Evolutionary conservation across 116 monocot genomes (phyloP).

Genomic region (Dioscorea cayenensis): DNA sequence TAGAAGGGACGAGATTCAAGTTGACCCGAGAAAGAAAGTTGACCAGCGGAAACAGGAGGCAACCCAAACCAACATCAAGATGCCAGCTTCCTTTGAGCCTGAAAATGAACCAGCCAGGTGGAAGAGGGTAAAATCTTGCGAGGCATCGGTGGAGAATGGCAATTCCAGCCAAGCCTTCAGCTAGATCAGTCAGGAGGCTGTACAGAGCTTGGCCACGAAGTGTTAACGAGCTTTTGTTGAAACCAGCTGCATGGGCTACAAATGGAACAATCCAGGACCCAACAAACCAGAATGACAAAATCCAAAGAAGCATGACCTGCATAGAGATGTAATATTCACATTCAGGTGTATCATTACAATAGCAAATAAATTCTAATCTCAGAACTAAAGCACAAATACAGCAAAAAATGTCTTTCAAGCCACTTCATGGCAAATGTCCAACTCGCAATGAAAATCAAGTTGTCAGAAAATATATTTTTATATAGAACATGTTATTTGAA

Average conservation of each 20-base stretch:
- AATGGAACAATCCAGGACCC: conserved; percentile 97
- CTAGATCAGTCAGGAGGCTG: conserved; percentile 81
- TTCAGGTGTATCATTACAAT: not conserved
- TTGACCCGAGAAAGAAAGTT: conserved; percentile 72
- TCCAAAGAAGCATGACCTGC: conserved; percentile 95
- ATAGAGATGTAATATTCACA: not conserved
- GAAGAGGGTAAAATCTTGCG: conserved; percentile 70
- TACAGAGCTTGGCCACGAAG: conserved; percentile 88
- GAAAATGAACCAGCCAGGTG: conserved; percentile 80
- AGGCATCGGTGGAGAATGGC: conserved; percentile 80
- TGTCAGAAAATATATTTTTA: no score
- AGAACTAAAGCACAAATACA: not conserved
- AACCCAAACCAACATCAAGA: conserved; percentile 63
- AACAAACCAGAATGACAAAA: conserved; percentile 87
- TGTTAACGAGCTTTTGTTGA: conserved; percentile 76
- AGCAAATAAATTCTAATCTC: not conserved
- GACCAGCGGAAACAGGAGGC: conserved; percentile 82
- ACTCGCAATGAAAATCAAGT: no score
- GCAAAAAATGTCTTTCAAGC: not conserved
- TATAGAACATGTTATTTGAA: no score
- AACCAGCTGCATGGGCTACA: conserved; percentile 63
- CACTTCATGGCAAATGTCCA: no score
- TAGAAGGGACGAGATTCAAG: conserved; percentile 46
- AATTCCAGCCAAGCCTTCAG: conserved; percentile 85
- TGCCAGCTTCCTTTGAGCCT: conserved; percentile 73